Evolutionary conservation across 345 rosid species (phyloP).

Genomic region (Anastatica hierochuntica): DNA sequence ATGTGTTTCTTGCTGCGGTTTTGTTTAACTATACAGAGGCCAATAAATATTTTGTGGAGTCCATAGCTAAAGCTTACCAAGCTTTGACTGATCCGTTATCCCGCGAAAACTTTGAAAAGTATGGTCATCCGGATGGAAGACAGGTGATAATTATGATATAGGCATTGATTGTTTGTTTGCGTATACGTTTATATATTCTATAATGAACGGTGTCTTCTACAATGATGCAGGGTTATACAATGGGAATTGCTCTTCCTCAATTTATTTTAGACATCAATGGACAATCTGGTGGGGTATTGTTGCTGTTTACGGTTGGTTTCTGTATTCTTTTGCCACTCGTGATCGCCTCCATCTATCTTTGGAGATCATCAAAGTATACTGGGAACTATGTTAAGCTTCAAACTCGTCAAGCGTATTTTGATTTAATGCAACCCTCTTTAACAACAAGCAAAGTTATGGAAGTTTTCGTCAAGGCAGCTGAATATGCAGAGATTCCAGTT

Average conservation of each 20-base stretch:
- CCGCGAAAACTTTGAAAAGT: conserved; percentile 94
- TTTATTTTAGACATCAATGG: conserved; percentile 80
- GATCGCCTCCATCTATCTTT: conserved; percentile 84
- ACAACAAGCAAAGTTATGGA: conserved; percentile 93
- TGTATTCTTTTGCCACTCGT: conserved; percentile 91
- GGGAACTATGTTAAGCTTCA: conserved; percentile 95
- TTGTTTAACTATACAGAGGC: conserved; percentile 49
- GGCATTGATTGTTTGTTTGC: no score
- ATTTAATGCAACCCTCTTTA: conserved; percentile 69
- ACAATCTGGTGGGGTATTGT: conserved; percentile 80
- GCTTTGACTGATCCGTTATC: conserved; percentile 89
- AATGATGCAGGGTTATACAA: conserved; percentile 70
- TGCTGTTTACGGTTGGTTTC: conserved; percentile 83
- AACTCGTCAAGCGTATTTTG: conserved; percentile 70
- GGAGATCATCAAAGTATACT: conserved; percentile 86
- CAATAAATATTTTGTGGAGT: conserved; percentile 73
- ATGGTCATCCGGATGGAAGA: conserved; percentile 98
- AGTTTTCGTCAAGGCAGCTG: conserved; percentile 85
- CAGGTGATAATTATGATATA: conserved; percentile 57
- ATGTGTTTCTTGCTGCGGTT: not conserved
- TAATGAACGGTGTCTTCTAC: no score
- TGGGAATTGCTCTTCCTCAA: conserved; percentile 96
- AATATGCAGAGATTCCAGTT: conserved; percentile 84
- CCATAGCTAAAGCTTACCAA: conserved; percentile 90
- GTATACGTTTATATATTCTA: no score